Evolutionary conservation across 2,329 filamentous ascomycete genomes (phyloP).

Genomic region (Thermomyces lanuginosus): DNA sequence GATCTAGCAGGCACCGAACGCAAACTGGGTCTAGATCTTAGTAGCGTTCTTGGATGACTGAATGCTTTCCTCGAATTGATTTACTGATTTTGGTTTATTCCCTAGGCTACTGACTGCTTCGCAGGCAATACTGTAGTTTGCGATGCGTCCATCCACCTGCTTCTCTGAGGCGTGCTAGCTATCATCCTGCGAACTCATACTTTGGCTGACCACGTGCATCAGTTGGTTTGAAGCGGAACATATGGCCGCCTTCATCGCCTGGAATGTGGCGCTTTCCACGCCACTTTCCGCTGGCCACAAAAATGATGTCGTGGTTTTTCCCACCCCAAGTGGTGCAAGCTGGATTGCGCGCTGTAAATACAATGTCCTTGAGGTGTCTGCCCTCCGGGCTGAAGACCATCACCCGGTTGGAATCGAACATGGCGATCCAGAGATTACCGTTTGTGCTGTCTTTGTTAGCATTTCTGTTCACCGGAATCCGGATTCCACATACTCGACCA

Average conservation of each 20-base stretch:
- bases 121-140: conserved; percentile 1
- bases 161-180: no score
- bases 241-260: conserved; percentile 22
- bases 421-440: conserved; percentile 23
- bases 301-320: conserved; percentile 18
- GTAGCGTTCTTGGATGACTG: no score
- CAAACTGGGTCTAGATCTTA: no score
- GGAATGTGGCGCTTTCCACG: conserved; percentile 8
- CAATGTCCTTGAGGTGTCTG: conserved; percentile 19
- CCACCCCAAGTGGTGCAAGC: conserved; percentile 25
- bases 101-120: no score
- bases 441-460: conserved; percentile 11
- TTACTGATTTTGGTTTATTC: no score
- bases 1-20: no score
- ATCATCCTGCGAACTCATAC: conserved; percentile 18
- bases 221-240: conserved; percentile 17
- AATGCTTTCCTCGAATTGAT: no score
- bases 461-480: no score
- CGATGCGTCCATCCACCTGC: no score
- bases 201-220: conserved; percentile 16
- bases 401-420: conserved; percentile 18
- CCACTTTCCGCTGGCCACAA: conserved; percentile 16
- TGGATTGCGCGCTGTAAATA: conserved; percentile 17
- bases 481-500: conserved; percentile 23
- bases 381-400: conserved; percentile 21